Evolutionary conservation across 2,329 filamentous ascomycete species (phyloP).

Genomic region (Talaromyces pinophilus): DNA sequence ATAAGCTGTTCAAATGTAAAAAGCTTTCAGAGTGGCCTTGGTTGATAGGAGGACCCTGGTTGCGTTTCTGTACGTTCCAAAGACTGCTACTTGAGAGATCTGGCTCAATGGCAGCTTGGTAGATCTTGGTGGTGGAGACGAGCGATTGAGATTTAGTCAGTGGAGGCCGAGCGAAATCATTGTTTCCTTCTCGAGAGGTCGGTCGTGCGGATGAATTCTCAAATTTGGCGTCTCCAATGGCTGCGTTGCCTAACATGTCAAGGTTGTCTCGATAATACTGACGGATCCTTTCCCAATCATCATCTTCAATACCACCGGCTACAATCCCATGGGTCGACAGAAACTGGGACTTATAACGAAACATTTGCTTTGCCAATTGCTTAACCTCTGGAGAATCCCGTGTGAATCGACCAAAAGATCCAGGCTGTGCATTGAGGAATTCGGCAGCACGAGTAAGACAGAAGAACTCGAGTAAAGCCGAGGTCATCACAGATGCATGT

Average conservation of each 20-base stretch:
- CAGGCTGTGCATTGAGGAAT: constrained; percentile 44
- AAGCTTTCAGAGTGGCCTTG: constrained; percentile 30
- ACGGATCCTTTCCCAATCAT: constrained; percentile 39
- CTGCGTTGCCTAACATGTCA: constrained; percentile 42
- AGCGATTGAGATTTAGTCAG: constrained; percentile 15
- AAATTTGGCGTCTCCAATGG: constrained; percentile 39
- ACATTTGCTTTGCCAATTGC: constrained; percentile 45
- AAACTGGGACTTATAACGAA: constrained; percentile 45
- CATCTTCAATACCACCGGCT: constrained; percentile 41
- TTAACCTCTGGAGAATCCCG: constrained; percentile 46
- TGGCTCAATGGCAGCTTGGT: constrained; percentile 21
- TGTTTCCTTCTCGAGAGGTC: constrained; percentile 27
- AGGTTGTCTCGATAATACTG: constrained; percentile 48
- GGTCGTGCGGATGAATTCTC: constrained; percentile 28
- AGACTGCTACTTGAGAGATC: constrained; percentile 17
- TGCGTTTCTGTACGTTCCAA: constrained; percentile 27
- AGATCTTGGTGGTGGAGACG: constrained; percentile 26
- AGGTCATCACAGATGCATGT: constrained; percentile 46
- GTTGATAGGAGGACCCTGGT: constrained; percentile 26
- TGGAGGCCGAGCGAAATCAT: constrained; percentile 27
- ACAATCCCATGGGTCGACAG: constrained; percentile 46
- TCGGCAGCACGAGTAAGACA: constrained; percentile 48
- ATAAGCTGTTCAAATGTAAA: constrained; percentile 29
- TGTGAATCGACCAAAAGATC: constrained; percentile 38
- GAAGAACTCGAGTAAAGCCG: constrained; percentile 49